Conservation (phyloP, 192 early-diverging fungal genomes). For the Entomortierella lignicola region DNA sequence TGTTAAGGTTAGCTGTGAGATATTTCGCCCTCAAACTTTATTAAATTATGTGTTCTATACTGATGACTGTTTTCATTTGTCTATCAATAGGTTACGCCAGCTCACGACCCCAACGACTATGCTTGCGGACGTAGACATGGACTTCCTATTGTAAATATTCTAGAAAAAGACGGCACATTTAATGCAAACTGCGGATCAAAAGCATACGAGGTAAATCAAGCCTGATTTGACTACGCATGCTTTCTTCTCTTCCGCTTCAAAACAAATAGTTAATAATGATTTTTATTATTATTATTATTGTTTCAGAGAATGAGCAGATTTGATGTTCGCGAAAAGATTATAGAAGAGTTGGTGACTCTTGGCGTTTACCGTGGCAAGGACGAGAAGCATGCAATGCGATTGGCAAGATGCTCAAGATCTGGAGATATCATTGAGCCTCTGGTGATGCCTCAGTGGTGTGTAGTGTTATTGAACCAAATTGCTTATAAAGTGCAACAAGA, state of each 20-base stretch:
- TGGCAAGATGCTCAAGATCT: constrained; percentile 80
- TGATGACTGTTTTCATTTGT: not conserved
- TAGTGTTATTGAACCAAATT: not conserved
- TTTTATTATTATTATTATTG: not conserved
- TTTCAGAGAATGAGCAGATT: constrained; percentile 83
- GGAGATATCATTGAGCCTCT: constrained; percentile 96
- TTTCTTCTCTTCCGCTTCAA: too few relatives aligned
- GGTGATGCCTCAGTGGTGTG: constrained; percentile 94
- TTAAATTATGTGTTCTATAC: not conserved
- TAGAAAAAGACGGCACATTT: constrained; percentile 86
- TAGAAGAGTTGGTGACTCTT: constrained; percentile 70
- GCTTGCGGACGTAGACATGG: constrained; percentile 85
- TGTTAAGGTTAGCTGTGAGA: constrained; percentile 75
- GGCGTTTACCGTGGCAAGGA: constrained; percentile 81
- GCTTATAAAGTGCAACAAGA: not conserved
- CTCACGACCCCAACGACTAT: constrained; percentile 94
- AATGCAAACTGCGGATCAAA: constrained; percentile 77
- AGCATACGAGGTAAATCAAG: constrained; percentile 55
- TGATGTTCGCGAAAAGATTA: constrained; percentile 79
- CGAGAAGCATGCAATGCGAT: constrained; percentile 82
- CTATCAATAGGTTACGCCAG: constrained; percentile 86
- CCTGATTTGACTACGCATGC: not conserved
- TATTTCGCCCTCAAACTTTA: not conserved
- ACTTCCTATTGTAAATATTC: constrained; percentile 85
- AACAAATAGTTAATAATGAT: not conserved